Base-by-base conservation (phyloP, 768 basidiomycete species). In the Obba rivulosa region DNA sequence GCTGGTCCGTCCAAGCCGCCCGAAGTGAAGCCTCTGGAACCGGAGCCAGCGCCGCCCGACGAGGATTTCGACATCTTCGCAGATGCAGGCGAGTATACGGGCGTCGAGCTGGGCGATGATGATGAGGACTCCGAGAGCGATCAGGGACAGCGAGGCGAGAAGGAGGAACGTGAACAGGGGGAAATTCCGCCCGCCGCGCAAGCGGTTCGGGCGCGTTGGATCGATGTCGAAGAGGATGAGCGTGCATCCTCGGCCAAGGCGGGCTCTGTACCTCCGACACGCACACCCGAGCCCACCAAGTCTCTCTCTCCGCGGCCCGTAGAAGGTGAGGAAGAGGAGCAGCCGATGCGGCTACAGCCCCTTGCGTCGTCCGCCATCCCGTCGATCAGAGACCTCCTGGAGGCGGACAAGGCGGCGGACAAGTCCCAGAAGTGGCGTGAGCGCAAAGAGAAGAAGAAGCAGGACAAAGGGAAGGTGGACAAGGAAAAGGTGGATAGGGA, bases 51-150 rank as follows among this genome's bases (percentile, higher is more conserved):
- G 49, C 65, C 70, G 5, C 52, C 71, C 3, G 81, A 80, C n/a
- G 81, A 80, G 17, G 81, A 90, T 45, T 77, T 90, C 36, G 87
- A 95, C 60, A 94, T 96, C 37, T 96, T 96, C 62, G 87, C 81
- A 2, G 92, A 71, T 45, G 88, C 80, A 4, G 92, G 85, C 8
- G 89, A 90, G 42, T 96, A 94, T 60, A 76, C 85, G 44, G 87
- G 87, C 1, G 62, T 87, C 7, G 76, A 79, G 40, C 54, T 78
- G 3, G 77, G 68, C 3, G 80, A 72, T 18, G 78, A 78, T 42
- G 63, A 65, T n/a, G 63, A 62, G 13, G 59, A 59, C 8, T 59
- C 57, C 18, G 61, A 55, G 7, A 52, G 53, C 28, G 50, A 62
- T 53, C 41, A 57, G 35, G 48, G 48, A 9, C 18, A 20, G 16